These are phyloP conservation scores for Isabelozyma gotoi DNA, from an alignment of 805 yeast species.

Conservation along the genomic window DNA sequence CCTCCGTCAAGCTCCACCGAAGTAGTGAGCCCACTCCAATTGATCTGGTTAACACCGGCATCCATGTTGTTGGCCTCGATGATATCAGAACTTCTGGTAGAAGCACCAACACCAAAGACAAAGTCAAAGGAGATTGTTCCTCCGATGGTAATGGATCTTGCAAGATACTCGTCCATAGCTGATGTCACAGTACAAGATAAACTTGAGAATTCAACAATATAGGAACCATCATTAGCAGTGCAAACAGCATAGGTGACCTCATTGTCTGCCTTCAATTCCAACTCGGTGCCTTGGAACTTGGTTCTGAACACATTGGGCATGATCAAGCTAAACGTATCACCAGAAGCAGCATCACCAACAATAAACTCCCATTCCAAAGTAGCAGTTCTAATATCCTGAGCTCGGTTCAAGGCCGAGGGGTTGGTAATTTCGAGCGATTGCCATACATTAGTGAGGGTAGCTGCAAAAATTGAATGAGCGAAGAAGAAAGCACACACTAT, in stretches of 20 bases:
- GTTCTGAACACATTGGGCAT: constrained; percentile 15
- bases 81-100: constrained; percentile 10
- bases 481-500: neutral
- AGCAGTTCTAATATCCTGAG: constrained; percentile 19
- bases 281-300: constrained; percentile 8
- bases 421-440: constrained; percentile 7
- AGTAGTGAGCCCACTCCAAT: constrained; percentile 11
- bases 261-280: constrained; percentile 10
- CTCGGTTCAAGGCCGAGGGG: constrained; percentile 7
- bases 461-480: constrained; percentile 3
- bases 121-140: constrained; percentile 15
- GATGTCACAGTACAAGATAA: constrained; percentile 9
- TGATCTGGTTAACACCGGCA: constrained; percentile 5
- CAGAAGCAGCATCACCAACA: constrained; percentile 1
- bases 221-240: constrained; percentile 9
- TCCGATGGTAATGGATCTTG: neutral
- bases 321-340: constrained; percentile 9
- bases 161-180: neutral
- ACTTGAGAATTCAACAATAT: constrained; percentile 1
- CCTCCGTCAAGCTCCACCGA: constrained; percentile 10
- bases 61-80: constrained; percentile 7
- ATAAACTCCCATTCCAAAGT: constrained; percentile 11
- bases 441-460: constrained; percentile 6
- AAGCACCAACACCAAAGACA: constrained; percentile 17
- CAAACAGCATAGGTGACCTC: constrained; percentile 10